Conservation (phyloP, 768 basidiomycete genomes). For the Auricularia heimuer region DNA sequence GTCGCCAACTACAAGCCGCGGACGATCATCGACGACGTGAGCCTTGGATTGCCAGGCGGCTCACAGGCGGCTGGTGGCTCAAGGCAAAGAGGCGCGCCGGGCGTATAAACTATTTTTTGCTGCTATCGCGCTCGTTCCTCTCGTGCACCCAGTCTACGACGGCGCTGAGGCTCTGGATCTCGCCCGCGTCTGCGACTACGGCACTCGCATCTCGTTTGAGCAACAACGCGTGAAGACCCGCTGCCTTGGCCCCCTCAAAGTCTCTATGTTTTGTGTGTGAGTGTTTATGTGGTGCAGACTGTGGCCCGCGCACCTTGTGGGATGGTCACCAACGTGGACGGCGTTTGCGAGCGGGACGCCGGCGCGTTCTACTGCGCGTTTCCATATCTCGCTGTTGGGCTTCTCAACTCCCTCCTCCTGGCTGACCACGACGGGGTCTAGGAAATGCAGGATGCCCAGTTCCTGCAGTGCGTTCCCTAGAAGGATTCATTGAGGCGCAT, state of each 20-base stretch:
- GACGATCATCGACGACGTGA: background rate
- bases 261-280: constrained; percentile 34
- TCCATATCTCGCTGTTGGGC: constrained; percentile 51
- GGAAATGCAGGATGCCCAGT: constrained; percentile 39
- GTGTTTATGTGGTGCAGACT: too few relatives aligned
- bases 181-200: constrained; percentile 31
- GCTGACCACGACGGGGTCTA: constrained; percentile 55
- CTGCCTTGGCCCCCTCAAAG: constrained; percentile 47
- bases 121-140: background rate
- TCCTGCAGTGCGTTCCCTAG: constrained; percentile 43
- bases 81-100: background rate
- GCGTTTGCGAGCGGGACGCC: constrained; percentile 33
- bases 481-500: too few relatives aligned
- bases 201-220: constrained; percentile 35
- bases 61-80: background rate
- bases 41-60: background rate
- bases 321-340: constrained; percentile 70
- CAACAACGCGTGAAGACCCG: constrained; percentile 49
- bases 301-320: constrained; percentile 36
- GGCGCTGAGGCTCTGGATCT: constrained; percentile 29
- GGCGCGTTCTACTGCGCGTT: constrained; percentile 29
- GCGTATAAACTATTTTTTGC: background rate
- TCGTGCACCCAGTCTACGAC: constrained; percentile 28
- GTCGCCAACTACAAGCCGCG: constrained; percentile 29
- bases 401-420: constrained; percentile 64